phyloP scores from a whole-genome alignment of 257 asterid genomes.

The Nicotiana otophora region DNA sequence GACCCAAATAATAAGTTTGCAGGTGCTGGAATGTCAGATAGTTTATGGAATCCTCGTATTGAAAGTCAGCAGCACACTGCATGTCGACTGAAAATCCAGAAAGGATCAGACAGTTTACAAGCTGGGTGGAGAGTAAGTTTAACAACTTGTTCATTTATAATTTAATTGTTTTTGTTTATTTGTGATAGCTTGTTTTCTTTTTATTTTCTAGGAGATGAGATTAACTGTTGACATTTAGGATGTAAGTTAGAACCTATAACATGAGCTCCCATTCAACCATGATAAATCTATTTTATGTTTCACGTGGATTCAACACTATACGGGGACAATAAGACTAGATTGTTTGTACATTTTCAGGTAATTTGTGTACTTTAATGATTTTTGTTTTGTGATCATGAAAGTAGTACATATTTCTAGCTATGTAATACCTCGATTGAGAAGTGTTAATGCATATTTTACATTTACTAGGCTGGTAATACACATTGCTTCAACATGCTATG shows the following conservation, averaged over 20 bases:
- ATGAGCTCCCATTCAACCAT: not conserved
- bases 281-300: not conserved
- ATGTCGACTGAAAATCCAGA: not conserved
- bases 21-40: not conserved
- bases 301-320: not conserved
- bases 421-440: too few relatives aligned
- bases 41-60: conserved; percentile 1
- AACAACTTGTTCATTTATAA: not conserved
- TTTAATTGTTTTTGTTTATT: not conserved
- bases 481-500: too few relatives aligned
- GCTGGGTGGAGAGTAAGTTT: not conserved
- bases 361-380: too few relatives aligned
- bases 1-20: not conserved
- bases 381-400: too few relatives aligned
- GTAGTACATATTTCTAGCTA: too few relatives aligned
- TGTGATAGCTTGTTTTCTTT: not conserved
- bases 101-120: not conserved
- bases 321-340: not conserved
- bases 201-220: not conserved
- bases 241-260: not conserved
- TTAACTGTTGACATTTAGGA: not conserved
- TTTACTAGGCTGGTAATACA: too few relatives aligned
- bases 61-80: not conserved
- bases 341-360: not conserved
- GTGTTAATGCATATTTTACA: too few relatives aligned